phyloP scores from a whole-genome alignment of 176 grass and related monocot genomes.

The Metroxylon sagu region DNA sequence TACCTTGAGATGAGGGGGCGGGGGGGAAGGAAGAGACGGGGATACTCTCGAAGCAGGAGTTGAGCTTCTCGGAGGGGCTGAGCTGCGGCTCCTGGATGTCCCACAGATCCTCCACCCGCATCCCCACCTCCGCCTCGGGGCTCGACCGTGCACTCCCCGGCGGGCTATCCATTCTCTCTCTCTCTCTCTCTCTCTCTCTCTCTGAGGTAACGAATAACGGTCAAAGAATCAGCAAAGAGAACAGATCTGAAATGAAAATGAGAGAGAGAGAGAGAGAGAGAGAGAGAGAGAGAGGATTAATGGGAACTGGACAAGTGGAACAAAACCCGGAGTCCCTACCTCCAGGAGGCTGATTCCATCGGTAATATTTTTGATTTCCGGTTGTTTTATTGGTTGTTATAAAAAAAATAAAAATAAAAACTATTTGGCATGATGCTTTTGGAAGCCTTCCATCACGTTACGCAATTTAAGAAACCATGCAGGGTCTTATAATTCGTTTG shows the following conservation, averaged over 20 bases:
- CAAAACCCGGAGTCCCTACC: not conserved
- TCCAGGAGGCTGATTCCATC: too few species aligned
- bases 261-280: not conserved
- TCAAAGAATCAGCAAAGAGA: not conserved
- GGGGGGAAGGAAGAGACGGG: conserved; percentile 9
- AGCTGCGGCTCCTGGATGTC: conserved; percentile 17
- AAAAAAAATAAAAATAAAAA: too few species aligned
- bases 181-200: not conserved
- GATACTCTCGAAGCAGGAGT: conserved; percentile 16
- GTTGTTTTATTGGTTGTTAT: too few species aligned
- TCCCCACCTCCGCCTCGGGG: conserved; percentile 17
- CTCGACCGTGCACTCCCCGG: conserved; percentile 10
- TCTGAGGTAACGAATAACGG: not conserved
- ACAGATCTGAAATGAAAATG: not conserved
- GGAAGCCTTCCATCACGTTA: too few species aligned
- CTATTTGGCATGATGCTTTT: too few species aligned
- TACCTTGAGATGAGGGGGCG: conserved; percentile 7
- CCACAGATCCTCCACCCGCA: conserved; percentile 16
- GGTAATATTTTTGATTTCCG: too few species aligned
- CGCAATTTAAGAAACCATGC: too few species aligned
- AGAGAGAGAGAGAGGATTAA: not conserved
- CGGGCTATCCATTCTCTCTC: conserved; percentile 9
- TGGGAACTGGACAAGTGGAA: conserved; percentile 11
- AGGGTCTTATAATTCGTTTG: too few species aligned
- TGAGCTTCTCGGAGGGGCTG: conserved; percentile 21